Base-by-base conservation (phyloP, 2,329 filamentous ascomycete genomes). In the Emericellopsis cladophorae region DNA sequence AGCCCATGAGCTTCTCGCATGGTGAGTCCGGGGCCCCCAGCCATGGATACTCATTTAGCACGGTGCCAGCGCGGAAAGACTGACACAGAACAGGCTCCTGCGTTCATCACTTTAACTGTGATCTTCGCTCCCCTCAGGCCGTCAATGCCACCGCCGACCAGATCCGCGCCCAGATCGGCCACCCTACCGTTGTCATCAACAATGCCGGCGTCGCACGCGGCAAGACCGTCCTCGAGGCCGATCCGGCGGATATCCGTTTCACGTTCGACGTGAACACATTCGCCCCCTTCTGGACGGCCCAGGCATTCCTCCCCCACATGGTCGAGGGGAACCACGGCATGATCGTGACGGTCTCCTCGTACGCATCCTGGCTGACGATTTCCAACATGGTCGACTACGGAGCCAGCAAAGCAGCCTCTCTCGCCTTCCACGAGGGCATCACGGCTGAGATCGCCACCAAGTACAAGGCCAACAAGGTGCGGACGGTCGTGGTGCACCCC, bases 181-280 rank as follows among this genome's bases (percentile, higher is more conserved):
- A 73, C 38, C 82, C 81, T 1, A 85, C 80, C 0, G 64, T 87
- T 45, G 64, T 87, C 4, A 79, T 84, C 61, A 83, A 84, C 63
- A 84, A 84, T 52, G 81, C 81, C 8, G 81, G 80, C 45, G 69
- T 81, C 23, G 72, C 67, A 14, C 69, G 69, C 42, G 78, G 77
- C 45, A 74, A 75, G 47, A 70, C 68, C 5, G 69, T 88, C 46
- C 66, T 86, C 37, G 66, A 72, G 23, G 57, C 68, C 18, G 67
- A 68, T 1, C 72, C 79, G 40, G 64, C 62, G 16, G 72, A 79
- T 48, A 66, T 83, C 46, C 72, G 73, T 31, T 73, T 79, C 50
- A 82, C 79, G 40, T 84, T 86, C 55, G 76, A 79, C 44, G 77
- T 87, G 49, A 88, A 87, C 59, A 65, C 76, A 0, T 55, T 86